Base-by-base conservation (phyloP, 345 rosid genomes). In the Citrus cavaleriei region DNA sequence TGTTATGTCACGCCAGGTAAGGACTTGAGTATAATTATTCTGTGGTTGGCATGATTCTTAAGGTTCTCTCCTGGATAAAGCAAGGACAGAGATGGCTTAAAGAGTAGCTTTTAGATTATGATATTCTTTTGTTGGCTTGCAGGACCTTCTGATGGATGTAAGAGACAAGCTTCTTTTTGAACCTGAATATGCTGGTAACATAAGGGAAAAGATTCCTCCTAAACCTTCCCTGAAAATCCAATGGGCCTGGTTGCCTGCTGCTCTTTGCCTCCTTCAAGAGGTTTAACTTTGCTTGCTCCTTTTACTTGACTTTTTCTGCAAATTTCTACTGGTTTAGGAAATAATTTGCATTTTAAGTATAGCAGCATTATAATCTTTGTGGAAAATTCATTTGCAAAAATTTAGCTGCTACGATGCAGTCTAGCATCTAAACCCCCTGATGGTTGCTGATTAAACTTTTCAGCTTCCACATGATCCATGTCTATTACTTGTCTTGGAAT, bases 161-260 rank as follows among this genome's bases (percentile, higher is more conserved):
- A 91, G 98, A 83, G 98, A 94, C 79, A 96, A 96, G 81, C 95
- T 96, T 80, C 97, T 96, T 40, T 96, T 96, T 80, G 99, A 94
- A 82, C 90, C 97, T 76, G 99, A 93, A 76, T 96, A 94, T 86
- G 93, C 98, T 78, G 99, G 99, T 82, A 89, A 88, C 78, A 24
- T 85, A 18, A 93, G 86, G 83, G 95, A 87, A 71, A 94, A 88
- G 73, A 83, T 93, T 77, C 87, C 88, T 10, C 98, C 99, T 12
- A 93, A 88, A 81, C 86, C 91, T 80, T 87, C 95, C 77, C 90
- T 96, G 70, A 85, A 82, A 83, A 90, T 96, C 64, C 95, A 94
- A 12, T 93, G 92, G 95, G 67, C 88, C 59, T 96, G 97, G 98
- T 82, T 96, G 84, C 93, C 98, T 77, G 97, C 90, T 76, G 99